These are phyloP conservation scores for Prinsepia uniflora DNA, from an alignment of 306 rosid species.

Conservation along the genomic window DNA sequence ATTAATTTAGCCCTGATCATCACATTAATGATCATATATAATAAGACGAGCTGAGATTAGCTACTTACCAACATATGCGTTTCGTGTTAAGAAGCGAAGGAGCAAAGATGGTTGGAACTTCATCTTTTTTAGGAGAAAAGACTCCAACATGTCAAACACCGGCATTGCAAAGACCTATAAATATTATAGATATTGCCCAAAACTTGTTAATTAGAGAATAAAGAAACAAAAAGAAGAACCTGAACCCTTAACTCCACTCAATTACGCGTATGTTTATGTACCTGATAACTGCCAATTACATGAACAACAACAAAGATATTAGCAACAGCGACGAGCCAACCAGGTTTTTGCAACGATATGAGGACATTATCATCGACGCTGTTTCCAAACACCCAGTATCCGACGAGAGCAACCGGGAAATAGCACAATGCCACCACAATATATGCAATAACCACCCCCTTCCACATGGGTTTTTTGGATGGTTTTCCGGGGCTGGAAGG, in stretches of 20 bases:
- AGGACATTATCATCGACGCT: slow-evolving; percentile 36
- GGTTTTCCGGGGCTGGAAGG: slow-evolving; percentile 41
- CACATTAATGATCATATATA: not conserved
- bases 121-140: slow-evolving; percentile 27
- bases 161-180: slow-evolving; percentile 37
- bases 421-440: slow-evolving; percentile 39
- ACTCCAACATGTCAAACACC: slow-evolving; percentile 34
- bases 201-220: not conserved
- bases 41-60: too few species aligned
- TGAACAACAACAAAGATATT: slow-evolving; percentile 40
- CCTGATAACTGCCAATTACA: slow-evolving; percentile 47
- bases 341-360: slow-evolving; percentile 33
- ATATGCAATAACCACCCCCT: slow-evolving; percentile 30
- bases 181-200: not conserved
- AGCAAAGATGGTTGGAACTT: slow-evolving; percentile 26
- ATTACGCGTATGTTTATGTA: not conserved
- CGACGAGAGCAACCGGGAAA: slow-evolving; percentile 34
- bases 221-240: not conserved
- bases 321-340: slow-evolving; percentile 31
- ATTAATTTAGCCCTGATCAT: too few species aligned
- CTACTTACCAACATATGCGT: slow-evolving; percentile 32
- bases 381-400: slow-evolving; percentile 40
- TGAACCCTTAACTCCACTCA: too few species aligned
- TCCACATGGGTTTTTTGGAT: slow-evolving; percentile 42
- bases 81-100: slow-evolving; percentile 34